Evolutionary conservation across 768 basidiomycete species (phyloP).

Genomic region (Suillus subaureus): DNA sequence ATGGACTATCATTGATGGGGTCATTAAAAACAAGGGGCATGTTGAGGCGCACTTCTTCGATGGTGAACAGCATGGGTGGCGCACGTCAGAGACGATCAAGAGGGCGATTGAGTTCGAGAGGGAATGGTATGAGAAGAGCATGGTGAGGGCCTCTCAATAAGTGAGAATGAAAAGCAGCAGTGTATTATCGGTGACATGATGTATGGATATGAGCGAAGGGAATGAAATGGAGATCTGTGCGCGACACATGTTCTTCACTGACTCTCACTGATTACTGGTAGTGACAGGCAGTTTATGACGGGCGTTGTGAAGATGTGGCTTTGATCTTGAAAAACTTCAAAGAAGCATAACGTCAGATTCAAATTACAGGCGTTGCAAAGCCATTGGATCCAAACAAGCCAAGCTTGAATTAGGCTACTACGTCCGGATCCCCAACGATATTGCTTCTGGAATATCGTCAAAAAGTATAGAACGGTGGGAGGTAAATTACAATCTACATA

Average conservation of each 20-base stretch:
- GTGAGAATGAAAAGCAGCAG: not conserved
- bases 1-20: slow-evolving; percentile 1
- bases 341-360: not conserved
- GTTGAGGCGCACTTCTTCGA: slow-evolving; percentile 44
- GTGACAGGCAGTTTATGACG: not conserved
- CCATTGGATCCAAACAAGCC: no score
- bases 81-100: slow-evolving; percentile 38
- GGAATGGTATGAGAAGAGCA: slow-evolving; percentile 35
- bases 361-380: no score
- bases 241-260: not conserved
- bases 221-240: not conserved
- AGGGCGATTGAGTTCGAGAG: slow-evolving; percentile 37
- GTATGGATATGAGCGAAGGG: not conserved
- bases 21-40: not conserved
- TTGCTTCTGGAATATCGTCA: no score
- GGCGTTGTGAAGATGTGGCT: not conserved
- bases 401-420: no score
- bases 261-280: not conserved
- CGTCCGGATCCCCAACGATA: no score
- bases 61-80: slow-evolving; percentile 47
- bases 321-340: not conserved
- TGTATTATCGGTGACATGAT: not conserved
- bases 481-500: no score
- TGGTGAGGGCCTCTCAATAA: not conserved
- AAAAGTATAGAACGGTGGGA: no score